A percentile compares a stretch with the other conserved stretches of the same genome.
These are phyloP conservation scores for Yamadazyma membranifaciens DNA, from an alignment of 1,139 yeast genomes.

Conservation along the genomic window DNA sequence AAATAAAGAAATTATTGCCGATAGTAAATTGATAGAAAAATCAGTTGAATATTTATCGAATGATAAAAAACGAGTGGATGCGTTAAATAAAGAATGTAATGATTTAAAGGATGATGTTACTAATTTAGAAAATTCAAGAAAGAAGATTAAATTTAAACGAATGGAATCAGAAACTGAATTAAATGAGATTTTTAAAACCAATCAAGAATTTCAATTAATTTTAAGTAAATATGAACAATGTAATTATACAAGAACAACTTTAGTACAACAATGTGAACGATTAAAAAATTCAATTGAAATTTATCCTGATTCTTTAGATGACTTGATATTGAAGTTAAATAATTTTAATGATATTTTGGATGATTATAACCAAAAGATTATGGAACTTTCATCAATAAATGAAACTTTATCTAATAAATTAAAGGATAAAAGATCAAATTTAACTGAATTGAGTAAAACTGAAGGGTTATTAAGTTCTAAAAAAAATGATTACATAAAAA, in stretches of 20 bases:
- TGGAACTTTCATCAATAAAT: slow-evolving; percentile 13
- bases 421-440: slow-evolving; percentile 26
- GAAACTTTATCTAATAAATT: slow-evolving; percentile 16
- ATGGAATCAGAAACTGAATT: slow-evolving; percentile 56
- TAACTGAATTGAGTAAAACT: slow-evolving; percentile 42
- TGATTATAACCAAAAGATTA: slow-evolving; percentile 31
- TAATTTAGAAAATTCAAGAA: slow-evolving; percentile 48
- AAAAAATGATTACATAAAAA: slow-evolving; percentile 27
- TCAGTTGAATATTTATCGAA: slow-evolving; percentile 71
- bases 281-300: slow-evolving; percentile 43
- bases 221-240: slow-evolving; percentile 63
- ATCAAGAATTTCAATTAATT: slow-evolving; percentile 78
- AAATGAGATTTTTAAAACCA: slow-evolving; percentile 65
- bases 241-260: slow-evolving; percentile 43
- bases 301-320: slow-evolving; percentile 50
- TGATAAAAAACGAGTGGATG: slow-evolving; percentile 72
- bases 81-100: slow-evolving; percentile 49
- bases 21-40: slow-evolving; percentile 73
- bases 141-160: slow-evolving; percentile 47
- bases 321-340: slow-evolving; percentile 46
- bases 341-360: slow-evolving; percentile 53
- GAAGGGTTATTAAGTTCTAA: slow-evolving; percentile 62
- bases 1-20: slow-evolving; percentile 73
- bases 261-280: slow-evolving; percentile 50
- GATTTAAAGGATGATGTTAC: slow-evolving; percentile 46